Percentiles rank a stretch among this genome's conserved stretches.
phyloP scores from a whole-genome alignment of 106 monocot species.

The Dendrobium nobile region DNA sequence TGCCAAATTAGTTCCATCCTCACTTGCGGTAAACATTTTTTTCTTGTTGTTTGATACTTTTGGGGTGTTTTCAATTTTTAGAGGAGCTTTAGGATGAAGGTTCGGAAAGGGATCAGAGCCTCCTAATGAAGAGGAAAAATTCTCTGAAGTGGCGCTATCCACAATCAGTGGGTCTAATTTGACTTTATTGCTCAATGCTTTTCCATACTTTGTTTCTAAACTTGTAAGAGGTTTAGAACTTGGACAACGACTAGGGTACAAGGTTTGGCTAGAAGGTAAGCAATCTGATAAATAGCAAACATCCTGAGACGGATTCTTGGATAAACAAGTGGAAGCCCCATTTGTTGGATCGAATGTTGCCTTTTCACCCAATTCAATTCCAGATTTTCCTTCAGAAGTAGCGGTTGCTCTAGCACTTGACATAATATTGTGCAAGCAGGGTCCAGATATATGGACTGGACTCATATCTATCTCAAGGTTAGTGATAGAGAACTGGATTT shows the following conservation, averaged over 20 bases:
- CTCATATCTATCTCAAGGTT: neutral
- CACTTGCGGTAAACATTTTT: neutral
- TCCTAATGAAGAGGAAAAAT: neutral
- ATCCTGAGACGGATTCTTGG: neutral
- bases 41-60: constrained; percentile 9
- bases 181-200: neutral
- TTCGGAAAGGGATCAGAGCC: neutral
- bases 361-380: neutral
- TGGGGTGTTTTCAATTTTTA: too few relatives aligned
- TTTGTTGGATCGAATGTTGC: too few relatives aligned
- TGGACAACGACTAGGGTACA: neutral
- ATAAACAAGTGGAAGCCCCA: neutral
- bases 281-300: neutral
- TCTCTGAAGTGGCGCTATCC: neutral
- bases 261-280: neutral
- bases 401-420: neutral
- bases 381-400: neutral
- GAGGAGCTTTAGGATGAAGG: constrained; percentile 5
- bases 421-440: too few relatives aligned
- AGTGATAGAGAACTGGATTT: neutral
- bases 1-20: neutral
- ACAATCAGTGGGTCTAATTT: constrained; percentile 1
- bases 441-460: neutral
- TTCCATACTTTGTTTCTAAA: neutral
- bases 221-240: neutral